phyloP scores from a whole-genome alignment of 371 early-diverging fungal species.

The Smittium culicis region DNA sequence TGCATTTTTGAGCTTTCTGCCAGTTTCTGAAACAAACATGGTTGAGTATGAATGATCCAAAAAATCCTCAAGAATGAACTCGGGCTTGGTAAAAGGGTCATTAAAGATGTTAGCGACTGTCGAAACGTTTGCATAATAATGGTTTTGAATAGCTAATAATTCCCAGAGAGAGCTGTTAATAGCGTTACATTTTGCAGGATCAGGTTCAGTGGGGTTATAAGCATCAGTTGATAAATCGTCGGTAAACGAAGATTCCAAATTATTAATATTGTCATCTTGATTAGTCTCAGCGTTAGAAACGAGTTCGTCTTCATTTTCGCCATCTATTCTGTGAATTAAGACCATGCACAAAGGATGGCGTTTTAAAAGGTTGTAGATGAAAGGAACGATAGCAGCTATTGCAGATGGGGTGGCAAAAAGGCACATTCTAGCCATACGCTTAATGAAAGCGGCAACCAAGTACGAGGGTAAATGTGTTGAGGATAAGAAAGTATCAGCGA shows the following conservation, averaged over 20 bases:
- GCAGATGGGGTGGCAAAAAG: slow-evolving; percentile 76
- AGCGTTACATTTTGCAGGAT: slow-evolving; percentile 68
- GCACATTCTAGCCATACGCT: slow-evolving; percentile 69
- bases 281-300: slow-evolving; percentile 1
- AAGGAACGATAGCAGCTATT: slow-evolving; percentile 62
- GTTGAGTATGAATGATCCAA: slow-evolving; percentile 80
- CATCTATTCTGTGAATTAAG: slow-evolving; percentile 54
- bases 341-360: slow-evolving; percentile 76
- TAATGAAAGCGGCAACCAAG: slow-evolving; percentile 82
- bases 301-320: slow-evolving; percentile 16
- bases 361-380: slow-evolving; percentile 79
- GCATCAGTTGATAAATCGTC: slow-evolving; percentile 36
- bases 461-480: slow-evolving; percentile 77
- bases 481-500: slow-evolving; percentile 69
- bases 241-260: not conserved
- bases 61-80: slow-evolving; percentile 80
- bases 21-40: slow-evolving; percentile 54
- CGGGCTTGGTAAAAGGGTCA: slow-evolving; percentile 71
- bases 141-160: slow-evolving; percentile 57
- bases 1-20: slow-evolving; percentile 47
- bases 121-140: slow-evolving; percentile 71
- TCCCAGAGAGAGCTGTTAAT: slow-evolving; percentile 88
- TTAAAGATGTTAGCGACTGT: slow-evolving; percentile 68
- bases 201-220: slow-evolving; percentile 43
- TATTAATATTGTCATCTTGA: not conserved